Base-by-base conservation (phyloP, 1,139 yeast species). In the Candida tunisiensis region DNA sequence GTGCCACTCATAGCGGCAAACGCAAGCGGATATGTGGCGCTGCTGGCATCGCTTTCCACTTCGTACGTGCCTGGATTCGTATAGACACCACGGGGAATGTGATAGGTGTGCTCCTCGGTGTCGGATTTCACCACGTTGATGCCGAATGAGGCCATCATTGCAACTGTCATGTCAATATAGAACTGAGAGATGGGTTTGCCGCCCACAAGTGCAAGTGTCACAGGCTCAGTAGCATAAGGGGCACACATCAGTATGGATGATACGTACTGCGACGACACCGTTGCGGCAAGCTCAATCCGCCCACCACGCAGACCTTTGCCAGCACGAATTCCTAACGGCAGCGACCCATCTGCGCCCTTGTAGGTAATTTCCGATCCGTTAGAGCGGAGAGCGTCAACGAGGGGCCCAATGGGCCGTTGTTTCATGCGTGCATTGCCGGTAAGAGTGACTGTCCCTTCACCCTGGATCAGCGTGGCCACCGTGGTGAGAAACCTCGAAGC, bases 381-480 rank as follows among this genome's bases (percentile, higher is more conserved):
- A 6, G 66, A 53, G 32, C 74, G 64, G 37, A 88, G 62, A 3
- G 99, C 93, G 39, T 83, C 93, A 9, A 88, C 96, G 32, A 88
- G 64, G 5, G 98, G 95, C 16, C 94, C 96, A 42, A 82, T 82
- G 17, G 99, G 99, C 45, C 99, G 69, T 51, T 85, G 92, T 54
- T 88, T 93, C 98, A 88, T 88, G 53, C 99, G 70, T 24, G 82
- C 74, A 49, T 88, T 88, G 42, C 99, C 99, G 4, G 96, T 88
- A 38, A 91, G 62, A 8, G 71, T 55, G 22, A 83, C 72, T 32
- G 58, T 49, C 24, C 59, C 54, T 4, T 53, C 46, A 7, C 48
- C 45, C 29, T 62, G 57, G 5, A 80, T 93, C 31, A 88, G 60
- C 13, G 94, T 67, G 9, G 93, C 94, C 20, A 88, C 85, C 2